Percentiles rank a stretch among this genome's conserved stretches.
phyloP scores from a whole-genome alignment of 257 asterid species.

The Henckelia pumila region DNA sequence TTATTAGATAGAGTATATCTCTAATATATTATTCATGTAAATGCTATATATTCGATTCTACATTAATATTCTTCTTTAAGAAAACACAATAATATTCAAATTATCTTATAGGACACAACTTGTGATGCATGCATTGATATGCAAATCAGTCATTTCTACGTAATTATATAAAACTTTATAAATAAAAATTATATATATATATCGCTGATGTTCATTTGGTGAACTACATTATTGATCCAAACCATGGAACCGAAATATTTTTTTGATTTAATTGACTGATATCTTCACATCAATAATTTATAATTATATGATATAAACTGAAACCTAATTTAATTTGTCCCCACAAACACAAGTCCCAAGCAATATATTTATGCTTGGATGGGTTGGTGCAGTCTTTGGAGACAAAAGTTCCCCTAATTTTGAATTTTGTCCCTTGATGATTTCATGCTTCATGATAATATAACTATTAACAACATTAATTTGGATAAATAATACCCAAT shows the following conservation, averaged over 20 bases:
- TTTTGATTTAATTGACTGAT: slow-evolving; percentile 33
- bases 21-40: no score
- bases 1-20: no score
- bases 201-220: slow-evolving; percentile 13
- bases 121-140: slow-evolving; percentile 27
- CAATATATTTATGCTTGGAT: not conserved
- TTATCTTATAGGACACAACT: slow-evolving; percentile 30
- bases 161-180: no score
- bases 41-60: not conserved
- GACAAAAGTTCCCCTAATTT: not conserved
- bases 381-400: not conserved
- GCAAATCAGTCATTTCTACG: no score
- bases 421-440: slow-evolving; percentile 12
- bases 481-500: not conserved
- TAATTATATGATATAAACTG: slow-evolving; percentile 23
- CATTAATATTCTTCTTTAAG: slow-evolving; percentile 10
- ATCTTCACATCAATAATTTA: slow-evolving; percentile 28
- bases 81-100: slow-evolving; percentile 24
- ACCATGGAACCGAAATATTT: slow-evolving; percentile 6
- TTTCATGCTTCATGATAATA: not conserved
- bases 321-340: slow-evolving; percentile 20
- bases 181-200: no score
- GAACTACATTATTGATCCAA: slow-evolving; percentile 4
- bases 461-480: no score
- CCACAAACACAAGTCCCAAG: slow-evolving; percentile 6